phyloP scores from a whole-genome alignment of 2,329 filamentous ascomycete species.

The Leptographium procerum region DNA sequence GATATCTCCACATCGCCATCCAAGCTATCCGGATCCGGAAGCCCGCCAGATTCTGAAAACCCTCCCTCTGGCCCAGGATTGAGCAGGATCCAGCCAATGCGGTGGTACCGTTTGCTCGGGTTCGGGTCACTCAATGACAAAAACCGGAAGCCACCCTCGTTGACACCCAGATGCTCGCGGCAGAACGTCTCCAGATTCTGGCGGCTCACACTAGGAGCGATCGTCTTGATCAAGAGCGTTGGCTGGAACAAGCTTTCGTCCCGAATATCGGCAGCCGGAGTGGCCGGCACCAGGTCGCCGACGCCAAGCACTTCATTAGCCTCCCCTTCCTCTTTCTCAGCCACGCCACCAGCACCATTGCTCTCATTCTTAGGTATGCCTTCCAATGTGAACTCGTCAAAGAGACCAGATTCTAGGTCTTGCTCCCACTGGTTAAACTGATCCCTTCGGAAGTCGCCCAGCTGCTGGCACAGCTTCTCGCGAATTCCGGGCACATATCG shows the following conservation, averaged over 20 bases:
- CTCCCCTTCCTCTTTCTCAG: conserved; percentile 94
- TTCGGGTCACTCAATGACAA: conserved; percentile 94
- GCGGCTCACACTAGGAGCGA: conserved; percentile 89
- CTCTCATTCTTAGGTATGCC: conserved; percentile 89
- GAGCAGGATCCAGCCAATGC: conserved; percentile 97
- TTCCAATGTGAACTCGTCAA: conserved; percentile 91
- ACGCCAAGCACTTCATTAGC: conserved; percentile 90
- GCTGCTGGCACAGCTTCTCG: conserved; percentile 59
- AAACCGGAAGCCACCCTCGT: conserved; percentile 88
- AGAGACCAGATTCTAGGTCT: conserved; percentile 72
- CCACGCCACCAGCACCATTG: conserved; percentile 70
- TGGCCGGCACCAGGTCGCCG: conserved; percentile 74
- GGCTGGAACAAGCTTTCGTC: conserved; percentile 84
- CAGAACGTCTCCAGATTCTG: conserved; percentile 90
- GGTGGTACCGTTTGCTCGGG: conserved; percentile 90
- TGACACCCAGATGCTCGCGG: conserved; percentile 85
- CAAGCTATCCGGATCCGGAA: conserved; percentile 42
- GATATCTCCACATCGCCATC: conserved; percentile 46
- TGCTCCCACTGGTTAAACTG: conserved; percentile 81
- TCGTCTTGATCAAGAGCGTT: conserved; percentile 93
- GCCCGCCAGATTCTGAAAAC: background rate
- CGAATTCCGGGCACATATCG: conserved; percentile 79
- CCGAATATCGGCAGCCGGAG: conserved; percentile 73
- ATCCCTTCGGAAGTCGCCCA: conserved; percentile 69
- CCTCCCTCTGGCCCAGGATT: conserved; percentile 58